Evolutionary conservation across 306 rosid species (phyloP), one percentile per base, ranked within the genome.

Genomic region (Begonia fuchsioides): DNA sequence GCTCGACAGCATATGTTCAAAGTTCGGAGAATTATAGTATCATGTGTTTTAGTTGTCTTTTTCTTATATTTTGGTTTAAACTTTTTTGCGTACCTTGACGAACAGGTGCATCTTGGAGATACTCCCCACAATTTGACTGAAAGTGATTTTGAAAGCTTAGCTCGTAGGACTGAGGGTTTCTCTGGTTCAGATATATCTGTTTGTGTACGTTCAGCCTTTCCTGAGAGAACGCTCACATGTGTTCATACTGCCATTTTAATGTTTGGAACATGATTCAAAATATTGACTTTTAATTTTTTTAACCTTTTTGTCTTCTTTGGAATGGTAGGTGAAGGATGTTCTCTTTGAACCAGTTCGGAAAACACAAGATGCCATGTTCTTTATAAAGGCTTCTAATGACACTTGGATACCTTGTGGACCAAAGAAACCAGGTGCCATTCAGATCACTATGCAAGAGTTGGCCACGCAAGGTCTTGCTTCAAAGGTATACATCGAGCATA

Each of bases 281-380:
- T 5, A 13, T 10, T 11, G 3, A 6, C 10, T n/a, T 41, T 41
- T 10, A 4, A 0, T 13, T 5, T 11, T 26, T 26, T n/a, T 41
- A 13, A 15, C 17, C 18, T 13, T 47, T 12, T 35, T 40, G 43
- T 41, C 44, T 76, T 15, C 50, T 16, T 38, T 58, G 50, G 6
- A 43, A 47, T 54, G 39, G 44, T 77, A 92, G 98, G 98, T 92
- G 55, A 92, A 92, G 71, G 98, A 92, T 73, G 98, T 92, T 60
- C 82, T 92, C 16, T 92, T 92, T 40, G 98, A 92, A 68, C 98
- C 98, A 59, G 98, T 92, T 43, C 96, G 98, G 39, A 92, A 92
- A 75, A 92, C 98, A 18, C 98, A 92, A 76, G 98, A 92, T 49
- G 98, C 98, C 56, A 92, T 92, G 98, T 86, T 71, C 72, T 92